Conservation (phyloP, 495 filamentous ascomycete species). For the Aspergillus wentii region DNA sequence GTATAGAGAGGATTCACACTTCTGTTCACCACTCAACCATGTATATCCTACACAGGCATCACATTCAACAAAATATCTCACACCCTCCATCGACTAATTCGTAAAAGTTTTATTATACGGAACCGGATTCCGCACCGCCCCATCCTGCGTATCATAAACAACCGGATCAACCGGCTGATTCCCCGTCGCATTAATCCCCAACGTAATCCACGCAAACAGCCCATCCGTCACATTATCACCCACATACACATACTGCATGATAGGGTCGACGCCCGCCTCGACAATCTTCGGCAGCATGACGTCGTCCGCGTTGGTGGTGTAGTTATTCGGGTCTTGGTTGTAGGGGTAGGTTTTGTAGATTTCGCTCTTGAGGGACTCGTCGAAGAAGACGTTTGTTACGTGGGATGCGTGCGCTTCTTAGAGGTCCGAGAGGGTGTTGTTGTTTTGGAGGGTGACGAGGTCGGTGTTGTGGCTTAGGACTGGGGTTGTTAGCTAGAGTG, state of each 20-base stretch:
- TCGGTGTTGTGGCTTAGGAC: slow-evolving; percentile 33
- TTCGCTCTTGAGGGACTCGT: slow-evolving; percentile 42
- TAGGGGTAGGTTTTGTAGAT: slow-evolving; percentile 50
- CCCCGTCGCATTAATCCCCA: too few relatives aligned
- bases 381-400: slow-evolving; percentile 60
- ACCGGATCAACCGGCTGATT: too few relatives aligned
- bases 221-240: slow-evolving; percentile 46
- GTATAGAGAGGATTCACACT: too few relatives aligned
- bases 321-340: slow-evolving; percentile 42
- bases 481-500: background rate
- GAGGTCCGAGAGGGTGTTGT: slow-evolving; percentile 31
- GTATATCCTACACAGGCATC: too few relatives aligned
- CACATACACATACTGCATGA: slow-evolving; percentile 52
- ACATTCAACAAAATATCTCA: too few relatives aligned
- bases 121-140: too few relatives aligned
- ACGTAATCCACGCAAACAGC: too few relatives aligned
- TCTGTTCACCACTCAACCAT: too few relatives aligned
- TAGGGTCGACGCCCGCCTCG: slow-evolving; percentile 50
- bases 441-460: slow-evolving; percentile 18
- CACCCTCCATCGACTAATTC: too few relatives aligned
- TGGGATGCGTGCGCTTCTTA: slow-evolving; percentile 35
- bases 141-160: too few relatives aligned
- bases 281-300: slow-evolving; percentile 40
- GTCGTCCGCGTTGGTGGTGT: slow-evolving; percentile 51
- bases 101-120: too few relatives aligned